Base-by-base conservation (phyloP, 805 yeast genomes). In the Cyberlindnera petersonii region DNA sequence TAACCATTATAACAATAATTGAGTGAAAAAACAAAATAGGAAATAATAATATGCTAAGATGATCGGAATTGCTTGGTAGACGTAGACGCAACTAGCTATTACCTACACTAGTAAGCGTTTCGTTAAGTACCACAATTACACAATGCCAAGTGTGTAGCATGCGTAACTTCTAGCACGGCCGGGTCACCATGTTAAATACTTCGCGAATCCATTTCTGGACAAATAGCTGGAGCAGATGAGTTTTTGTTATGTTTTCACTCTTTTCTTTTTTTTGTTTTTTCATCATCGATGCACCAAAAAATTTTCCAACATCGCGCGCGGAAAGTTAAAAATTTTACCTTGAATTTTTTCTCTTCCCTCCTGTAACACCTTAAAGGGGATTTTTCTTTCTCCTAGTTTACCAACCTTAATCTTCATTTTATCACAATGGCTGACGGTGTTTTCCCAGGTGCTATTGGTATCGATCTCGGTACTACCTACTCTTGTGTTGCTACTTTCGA, bases 381-480 rank as follows among this genome's bases (percentile, higher is more conserved):
- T 24, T 34, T 32, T 26, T 16, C 16, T 16, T n/a, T 33, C 34
- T 35, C 31, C 26, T 33, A 28, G 26, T 16, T 24, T 13, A 24
- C 26, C 37, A 33, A n/a, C n/a, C n/a, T n/a, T n/a, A n/a, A 28
- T 14, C 42, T 24, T 28, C 42, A 35, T 18, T 37, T 37, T 28
- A 33, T 44, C 73, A 71, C 47, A 71, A 82, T 82, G 89, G 86
- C 89, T 82, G 96, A 88, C 79, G 96, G 96, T 83, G 93, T 88
- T 76, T 88, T 85, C 83, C 93, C 89, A 81, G 97, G 97, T 84
- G 93, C 93, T 72, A 85, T 87, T 68, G 98, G 98, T 83, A 91
- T 91, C 82, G 98, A 89, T 78, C 77, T 86, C 72, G 95, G 95
- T 79, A 86, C 95, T 60, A 81, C 87, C 55, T 71, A 73, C 69